phyloP scores from a whole-genome alignment of 2,329 filamentous ascomycete genomes.

The Mycogone perniciosa region DNA sequence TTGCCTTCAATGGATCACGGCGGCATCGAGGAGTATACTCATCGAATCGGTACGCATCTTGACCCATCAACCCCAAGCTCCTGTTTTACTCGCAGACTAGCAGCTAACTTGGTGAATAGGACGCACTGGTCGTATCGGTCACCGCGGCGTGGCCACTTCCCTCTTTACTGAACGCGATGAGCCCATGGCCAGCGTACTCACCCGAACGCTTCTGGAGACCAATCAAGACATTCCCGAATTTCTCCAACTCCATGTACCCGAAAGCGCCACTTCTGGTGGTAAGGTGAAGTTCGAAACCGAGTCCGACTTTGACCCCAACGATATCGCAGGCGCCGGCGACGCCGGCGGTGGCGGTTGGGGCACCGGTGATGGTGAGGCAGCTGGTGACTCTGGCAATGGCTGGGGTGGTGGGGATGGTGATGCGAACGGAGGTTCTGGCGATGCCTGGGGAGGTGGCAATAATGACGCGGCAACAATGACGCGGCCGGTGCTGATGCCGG shows the following conservation, averaged over 20 bases:
- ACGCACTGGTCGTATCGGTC: slow-evolving; percentile 89
- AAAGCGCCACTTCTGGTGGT: slow-evolving; percentile 37
- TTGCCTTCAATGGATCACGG: slow-evolving; percentile 67
- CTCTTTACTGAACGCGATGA: slow-evolving; percentile 80
- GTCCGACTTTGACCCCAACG: slow-evolving; percentile 43
- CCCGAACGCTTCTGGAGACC: slow-evolving; percentile 76
- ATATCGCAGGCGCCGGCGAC: slow-evolving; percentile 23
- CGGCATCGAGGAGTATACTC: slow-evolving; percentile 90
- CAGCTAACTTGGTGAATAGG: slow-evolving; percentile 40
- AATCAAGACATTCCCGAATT: slow-evolving; percentile 78
- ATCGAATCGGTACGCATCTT: slow-evolving; percentile 71
- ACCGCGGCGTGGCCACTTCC: slow-evolving; percentile 77
- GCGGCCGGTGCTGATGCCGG: neutral
- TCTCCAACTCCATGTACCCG: slow-evolving; percentile 57
- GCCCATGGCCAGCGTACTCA: slow-evolving; percentile 64
- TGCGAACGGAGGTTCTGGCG: slow-evolving; percentile 1
- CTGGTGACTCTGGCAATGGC: slow-evolving; percentile 3
- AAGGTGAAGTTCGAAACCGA: slow-evolving; percentile 51
- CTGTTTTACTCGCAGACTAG: neutral
- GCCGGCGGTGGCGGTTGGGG: slow-evolving; percentile 15
- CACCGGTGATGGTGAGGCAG: neutral
- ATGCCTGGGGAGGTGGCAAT: slow-evolving; percentile 12
- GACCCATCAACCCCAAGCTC: neutral
- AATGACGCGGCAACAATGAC: neutral
- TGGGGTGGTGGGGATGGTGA: slow-evolving; percentile 9